A percentile compares a stretch with the other conserved stretches of the same genome.
These are phyloP conservation scores for Trametes maxima DNA, from an alignment of 768 basidiomycete genomes.

Conservation along the genomic window DNA sequence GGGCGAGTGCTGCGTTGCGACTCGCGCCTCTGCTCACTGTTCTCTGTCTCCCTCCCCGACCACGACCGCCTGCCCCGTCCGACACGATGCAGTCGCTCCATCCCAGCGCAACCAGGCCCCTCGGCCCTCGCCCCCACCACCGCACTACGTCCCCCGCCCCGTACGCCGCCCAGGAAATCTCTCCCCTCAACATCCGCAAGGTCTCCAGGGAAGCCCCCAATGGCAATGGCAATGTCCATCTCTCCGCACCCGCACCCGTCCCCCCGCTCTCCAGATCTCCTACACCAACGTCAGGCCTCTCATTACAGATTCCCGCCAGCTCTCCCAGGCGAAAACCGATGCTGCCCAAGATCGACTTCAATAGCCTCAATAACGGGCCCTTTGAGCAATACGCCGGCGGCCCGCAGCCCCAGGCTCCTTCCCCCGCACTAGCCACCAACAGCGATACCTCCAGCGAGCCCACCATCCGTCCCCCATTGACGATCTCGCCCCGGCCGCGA, in stretches of 20 bases:
- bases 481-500: slow-evolving; percentile 41
- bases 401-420: slow-evolving; percentile 23
- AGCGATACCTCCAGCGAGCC: slow-evolving; percentile 41
- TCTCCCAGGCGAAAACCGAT: slow-evolving; percentile 37
- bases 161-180: slow-evolving; percentile 34
- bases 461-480: slow-evolving; percentile 45
- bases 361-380: slow-evolving; percentile 12
- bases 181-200: slow-evolving; percentile 48
- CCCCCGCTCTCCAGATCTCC: slow-evolving; percentile 26
- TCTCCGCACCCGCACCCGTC: slow-evolving; percentile 16
- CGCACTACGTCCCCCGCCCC: slow-evolving; percentile 47
- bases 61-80: slow-evolving; percentile 24
- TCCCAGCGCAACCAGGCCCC: slow-evolving; percentile 41
- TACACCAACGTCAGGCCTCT: slow-evolving; percentile 30
- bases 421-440: slow-evolving; percentile 35
- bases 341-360: slow-evolving; percentile 36
- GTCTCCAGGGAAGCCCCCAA: slow-evolving; percentile 30
- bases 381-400: slow-evolving; percentile 33
- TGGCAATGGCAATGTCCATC: slow-evolving; percentile 32
- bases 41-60: slow-evolving; percentile 11
- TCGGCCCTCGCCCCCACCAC: slow-evolving; percentile 51
- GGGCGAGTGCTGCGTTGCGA: slow-evolving; percentile 16
- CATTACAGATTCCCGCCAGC: slow-evolving; percentile 32
- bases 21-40: neutral
- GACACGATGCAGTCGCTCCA: slow-evolving; percentile 33